Percentiles rank a stretch among this genome's conserved stretches.
phyloP scores from a whole-genome alignment of 2,329 filamentous ascomycete species.

The Lasiodiplodia theobromae region DNA sequence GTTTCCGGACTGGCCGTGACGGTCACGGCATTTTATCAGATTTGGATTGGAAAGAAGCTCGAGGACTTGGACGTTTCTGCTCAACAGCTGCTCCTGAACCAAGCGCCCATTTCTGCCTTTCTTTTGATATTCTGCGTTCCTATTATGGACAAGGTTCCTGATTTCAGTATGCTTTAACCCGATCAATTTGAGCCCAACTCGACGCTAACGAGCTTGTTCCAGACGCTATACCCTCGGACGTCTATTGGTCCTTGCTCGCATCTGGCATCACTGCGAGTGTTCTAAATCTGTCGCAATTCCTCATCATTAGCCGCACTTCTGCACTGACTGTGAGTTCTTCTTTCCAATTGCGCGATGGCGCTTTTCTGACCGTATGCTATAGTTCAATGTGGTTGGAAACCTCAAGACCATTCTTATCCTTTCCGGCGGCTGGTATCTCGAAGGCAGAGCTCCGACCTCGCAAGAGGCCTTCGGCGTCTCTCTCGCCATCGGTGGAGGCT shows the following conservation, averaged over 20 bases:
- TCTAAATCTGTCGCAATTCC: conserved; percentile 52
- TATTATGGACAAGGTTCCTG: conserved; percentile 52
- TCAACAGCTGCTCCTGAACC: conserved; percentile 55
- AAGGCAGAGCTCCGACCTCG: conserved; percentile 49
- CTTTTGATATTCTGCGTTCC: conserved; percentile 53
- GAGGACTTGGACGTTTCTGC: conserved; percentile 54
- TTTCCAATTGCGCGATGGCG: conserved; percentile 6
- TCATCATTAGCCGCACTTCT: conserved; percentile 50
- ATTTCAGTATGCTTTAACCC: conserved; percentile 36
- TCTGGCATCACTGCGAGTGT: conserved; percentile 54
- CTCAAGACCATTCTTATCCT: conserved; percentile 57
- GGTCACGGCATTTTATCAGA: conserved; percentile 56
- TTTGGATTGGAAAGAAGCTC: conserved; percentile 59
- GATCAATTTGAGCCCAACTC: not conserved
- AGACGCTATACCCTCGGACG: conserved; percentile 47
- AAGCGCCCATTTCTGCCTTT: conserved; percentile 54
- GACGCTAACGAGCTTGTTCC: conserved; percentile 2
- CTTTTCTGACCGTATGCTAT: not conserved
- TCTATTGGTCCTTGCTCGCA: conserved; percentile 49
- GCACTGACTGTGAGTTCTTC: conserved; percentile 40
- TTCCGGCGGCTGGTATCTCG: conserved; percentile 55
- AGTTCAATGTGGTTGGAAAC: conserved; percentile 51
- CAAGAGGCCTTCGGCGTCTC: conserved; percentile 53
- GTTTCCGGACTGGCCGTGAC: conserved; percentile 54
- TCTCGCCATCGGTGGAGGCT: conserved; percentile 54